Percentiles rank a stretch among this genome's conserved stretches.
phyloP scores from a whole-genome alignment of 768 basidiomycete genomes.

The Tremella mesenterica region DNA sequence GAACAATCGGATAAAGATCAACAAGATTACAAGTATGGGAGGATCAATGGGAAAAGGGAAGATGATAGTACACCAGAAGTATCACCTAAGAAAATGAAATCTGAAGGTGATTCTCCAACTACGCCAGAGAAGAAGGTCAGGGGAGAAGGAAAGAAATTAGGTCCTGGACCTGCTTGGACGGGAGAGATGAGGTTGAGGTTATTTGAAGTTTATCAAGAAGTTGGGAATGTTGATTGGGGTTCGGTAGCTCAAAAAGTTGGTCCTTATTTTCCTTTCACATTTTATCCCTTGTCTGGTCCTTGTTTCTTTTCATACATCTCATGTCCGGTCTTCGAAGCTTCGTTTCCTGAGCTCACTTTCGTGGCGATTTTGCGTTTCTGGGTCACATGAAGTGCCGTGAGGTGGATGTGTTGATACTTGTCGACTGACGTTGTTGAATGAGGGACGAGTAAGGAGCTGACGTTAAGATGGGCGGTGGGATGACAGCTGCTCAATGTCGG shows the following conservation, averaged over 20 bases:
- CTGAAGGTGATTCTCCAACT: too few species aligned
- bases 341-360: too few species aligned
- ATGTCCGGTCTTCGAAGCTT: not conserved
- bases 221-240: conserved; percentile 12
- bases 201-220: conserved; percentile 13
- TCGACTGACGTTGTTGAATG: too few species aligned
- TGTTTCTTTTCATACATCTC: too few species aligned
- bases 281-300: not conserved
- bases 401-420: too few species aligned
- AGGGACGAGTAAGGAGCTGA: too few species aligned
- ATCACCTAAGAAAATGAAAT: too few species aligned
- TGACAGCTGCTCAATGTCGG: conserved; percentile 12
- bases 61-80: too few species aligned
- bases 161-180: conserved; percentile 6
- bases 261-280: not conserved
- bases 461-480: conserved; percentile 16
- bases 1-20: too few species aligned
- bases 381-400: too few species aligned
- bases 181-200: conserved; percentile 12
- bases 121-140: not conserved
- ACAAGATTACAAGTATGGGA: too few species aligned
- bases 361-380: not conserved
- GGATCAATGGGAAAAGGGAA: too few species aligned
- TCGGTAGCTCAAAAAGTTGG: conserved; percentile 12
- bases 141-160: not conserved